Evolutionary conservation across 768 basidiomycete genomes (phyloP), one percentile per base, ranked within the genome.

Genomic region (Mycena pura): DNA sequence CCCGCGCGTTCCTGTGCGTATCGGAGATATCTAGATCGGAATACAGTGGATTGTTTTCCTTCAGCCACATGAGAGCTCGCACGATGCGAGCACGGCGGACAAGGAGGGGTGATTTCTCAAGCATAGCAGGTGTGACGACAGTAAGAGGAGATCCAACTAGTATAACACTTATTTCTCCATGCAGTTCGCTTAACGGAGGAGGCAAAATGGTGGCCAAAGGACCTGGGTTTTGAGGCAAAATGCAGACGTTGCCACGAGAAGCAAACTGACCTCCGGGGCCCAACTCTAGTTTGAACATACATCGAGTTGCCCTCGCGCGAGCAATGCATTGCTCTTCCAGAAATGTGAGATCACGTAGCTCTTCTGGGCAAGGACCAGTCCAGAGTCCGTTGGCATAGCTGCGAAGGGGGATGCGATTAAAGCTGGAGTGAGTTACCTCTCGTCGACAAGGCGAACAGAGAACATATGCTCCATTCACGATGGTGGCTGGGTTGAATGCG

Each of bases 321-420:
- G 68, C 55, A 36, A 65, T 69, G 39, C 68, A 69, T 55, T 67
- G 63, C 34, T 69, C 68, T 55, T 69, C 66, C 24, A 69, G 27
- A 27, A 67, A 67, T 5, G 68, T 62, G 6, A 67, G 28, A 21
- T 49, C 59, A 9, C 22, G 5, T 14, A 69, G 58, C 44, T 66
- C 63, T 11, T 29, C 38, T 13, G 69, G 69, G 19, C 61, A 13
- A 8, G 22, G 13, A 1, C 69, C 69, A 9, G 60, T 66, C 69
- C 68, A 70, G 19, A 66, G 36, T 15, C 67, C 67, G 46, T 69
- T 68, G 6, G 67, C 68, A 65, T 69, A 69, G 34, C 63, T 65
- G 27, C 64, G 66, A 7, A 68, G 19, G 51, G 68, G 68, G 52
- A 60, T 57, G 5, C 29, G 27, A 31, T 27, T 7, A 34, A 68